phyloP scores from a whole-genome alignment of 352 stramenopile genomes.

The Phytophthora europaea region DNA sequence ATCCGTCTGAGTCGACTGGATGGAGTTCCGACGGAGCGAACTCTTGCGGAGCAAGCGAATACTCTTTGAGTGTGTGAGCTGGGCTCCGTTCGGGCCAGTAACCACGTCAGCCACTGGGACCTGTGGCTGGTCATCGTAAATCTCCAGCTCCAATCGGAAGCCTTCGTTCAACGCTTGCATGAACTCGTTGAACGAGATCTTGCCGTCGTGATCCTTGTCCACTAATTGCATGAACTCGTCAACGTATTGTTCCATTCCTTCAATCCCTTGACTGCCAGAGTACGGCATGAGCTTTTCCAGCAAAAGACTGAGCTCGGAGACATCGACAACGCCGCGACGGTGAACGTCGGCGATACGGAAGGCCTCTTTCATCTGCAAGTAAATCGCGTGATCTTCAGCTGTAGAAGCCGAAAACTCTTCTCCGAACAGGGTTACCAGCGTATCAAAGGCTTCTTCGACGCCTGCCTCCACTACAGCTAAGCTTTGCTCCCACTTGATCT shows the following conservation, averaged over 20 bases:
- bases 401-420: constrained; percentile 64
- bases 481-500: constrained; percentile 52
- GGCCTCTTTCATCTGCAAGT: constrained; percentile 84
- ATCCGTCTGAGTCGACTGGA: constrained; percentile 22
- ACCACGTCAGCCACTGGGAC: constrained; percentile 28
- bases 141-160: constrained; percentile 77
- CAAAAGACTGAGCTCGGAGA: constrained; percentile 61
- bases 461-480: constrained; percentile 54
- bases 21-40: constrained; percentile 20
- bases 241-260: constrained; percentile 74
- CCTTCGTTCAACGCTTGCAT: constrained; percentile 83
- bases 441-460: constrained; percentile 67
- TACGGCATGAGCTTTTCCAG: constrained; percentile 77
- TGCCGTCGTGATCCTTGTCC: constrained; percentile 71
- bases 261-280: constrained; percentile 47
- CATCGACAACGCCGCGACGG: constrained; percentile 68
- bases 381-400: constrained; percentile 69
- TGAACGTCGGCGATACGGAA: constrained; percentile 77
- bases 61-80: constrained; percentile 19
- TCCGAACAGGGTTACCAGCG: constrained; percentile 68
- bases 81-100: constrained; percentile 11
- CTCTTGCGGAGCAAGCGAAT: constrained; percentile 29
- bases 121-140: constrained; percentile 64
- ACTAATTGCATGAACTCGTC: constrained; percentile 82
- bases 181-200: constrained; percentile 83